Base-by-base conservation (phyloP, 495 filamentous ascomycete genomes). In the Penicillium crystallinum region DNA sequence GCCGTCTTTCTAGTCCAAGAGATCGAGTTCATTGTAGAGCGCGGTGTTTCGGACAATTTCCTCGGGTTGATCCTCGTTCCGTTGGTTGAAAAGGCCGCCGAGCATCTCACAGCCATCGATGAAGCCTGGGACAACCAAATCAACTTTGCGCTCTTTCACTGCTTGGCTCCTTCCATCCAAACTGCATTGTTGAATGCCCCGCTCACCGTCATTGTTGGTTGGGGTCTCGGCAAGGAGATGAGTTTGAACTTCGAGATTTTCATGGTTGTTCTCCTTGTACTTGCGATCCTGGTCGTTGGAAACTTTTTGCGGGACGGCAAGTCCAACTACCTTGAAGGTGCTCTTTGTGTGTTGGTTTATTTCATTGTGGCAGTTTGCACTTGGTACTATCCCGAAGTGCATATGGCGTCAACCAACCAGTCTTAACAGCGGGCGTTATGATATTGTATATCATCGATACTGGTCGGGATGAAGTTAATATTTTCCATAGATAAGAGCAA, bases 71-170 rank as follows among this genome's bases (percentile, higher is more conserved):
- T 89, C 46, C 58, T 77, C 9, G 74, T 78, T 0, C 92, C 91
- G 2, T 74, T 97, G 1, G 91, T 96, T 7, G 91, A 96, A 61
- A 97, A 97, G 64, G 86, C 84, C 0, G 89, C 90, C 9, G 91
- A 96, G 73, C 91, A 96, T 65, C 69, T 96, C 33, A 95, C 87
- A 0, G 88, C 91, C 11, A 70, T 97, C 38, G 91, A 97, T 66
- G 91, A 96, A 74, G 92, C 91, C 9, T 95, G 84, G 72, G 72
- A 77, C 25, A 77, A 77, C 37, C 73, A 77, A 55, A 77, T 75
- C 53, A 96, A 96, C 73, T 93, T 95, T 66, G 91, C 92, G 0
- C 80, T 97, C 7, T 85, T 88, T 39, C 90, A 96, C 69, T 87
- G 93, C 46, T 82, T 97, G 35, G 91, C 89, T 15, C 83, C 89